Conservation (phyloP, 108 stramenopile genomes). For the Cyclotella distinguenda region DNA sequence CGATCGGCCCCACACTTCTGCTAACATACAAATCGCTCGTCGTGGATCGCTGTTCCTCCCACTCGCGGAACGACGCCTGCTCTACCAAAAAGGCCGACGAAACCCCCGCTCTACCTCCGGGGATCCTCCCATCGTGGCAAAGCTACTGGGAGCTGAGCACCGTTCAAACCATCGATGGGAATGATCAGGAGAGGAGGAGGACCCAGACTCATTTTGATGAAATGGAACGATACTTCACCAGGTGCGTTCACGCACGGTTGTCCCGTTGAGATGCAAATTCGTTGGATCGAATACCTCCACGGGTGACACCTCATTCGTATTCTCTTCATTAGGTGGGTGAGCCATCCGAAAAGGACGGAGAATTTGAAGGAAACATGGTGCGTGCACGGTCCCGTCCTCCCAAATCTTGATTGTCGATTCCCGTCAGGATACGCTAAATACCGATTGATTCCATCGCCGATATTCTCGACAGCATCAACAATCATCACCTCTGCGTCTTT, state of each 20-base stretch:
- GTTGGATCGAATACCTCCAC: slow-evolving; percentile 8
- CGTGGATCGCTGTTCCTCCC: too few relatives aligned
- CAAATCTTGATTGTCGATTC: too few relatives aligned
- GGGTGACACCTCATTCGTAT: neutral
- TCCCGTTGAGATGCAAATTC: too few relatives aligned
- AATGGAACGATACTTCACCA: slow-evolving; percentile 7
- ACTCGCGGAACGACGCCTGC: too few relatives aligned
- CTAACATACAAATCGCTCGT: neutral
- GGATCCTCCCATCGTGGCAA: neutral
- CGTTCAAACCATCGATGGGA: slow-evolving; percentile 4
- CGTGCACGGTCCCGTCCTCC: too few relatives aligned
- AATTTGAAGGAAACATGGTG: too few relatives aligned
- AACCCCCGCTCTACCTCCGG: neutral
- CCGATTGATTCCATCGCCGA: too few relatives aligned
- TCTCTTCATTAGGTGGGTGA: too few relatives aligned
- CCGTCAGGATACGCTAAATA: too few relatives aligned
- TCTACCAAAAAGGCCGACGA: neutral
- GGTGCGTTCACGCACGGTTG: too few relatives aligned
- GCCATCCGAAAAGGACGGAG: too few relatives aligned
- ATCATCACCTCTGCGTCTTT: slow-evolving; percentile 6
- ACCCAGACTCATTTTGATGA: neutral
- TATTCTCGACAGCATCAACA: neutral
- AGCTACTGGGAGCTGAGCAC: neutral
- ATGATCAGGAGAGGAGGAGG: neutral
- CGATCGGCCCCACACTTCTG: neutral